Conservation (phyloP, 1,139 yeast genomes). For the Kodamaea alishanica region DNA sequence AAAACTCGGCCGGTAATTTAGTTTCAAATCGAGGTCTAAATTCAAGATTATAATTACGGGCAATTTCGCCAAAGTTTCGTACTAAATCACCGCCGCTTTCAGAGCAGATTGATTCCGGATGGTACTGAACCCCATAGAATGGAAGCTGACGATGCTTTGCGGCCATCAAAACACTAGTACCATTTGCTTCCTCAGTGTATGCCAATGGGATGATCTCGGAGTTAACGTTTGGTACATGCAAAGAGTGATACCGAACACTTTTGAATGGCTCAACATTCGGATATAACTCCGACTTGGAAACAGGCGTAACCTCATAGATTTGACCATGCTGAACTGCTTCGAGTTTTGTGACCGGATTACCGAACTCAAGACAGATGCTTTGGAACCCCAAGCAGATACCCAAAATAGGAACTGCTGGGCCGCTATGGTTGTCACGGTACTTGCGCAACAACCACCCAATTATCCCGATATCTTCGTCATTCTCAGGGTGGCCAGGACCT, state of each 20-base stretch:
- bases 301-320: slow-evolving; percentile 50
- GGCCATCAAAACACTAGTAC: slow-evolving; percentile 65
- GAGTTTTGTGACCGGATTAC: slow-evolving; percentile 53
- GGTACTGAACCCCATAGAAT: slow-evolving; percentile 92
- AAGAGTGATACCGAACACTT: slow-evolving; percentile 87
- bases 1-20: slow-evolving; percentile 10
- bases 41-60: slow-evolving; percentile 34
- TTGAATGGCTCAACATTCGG: slow-evolving; percentile 40
- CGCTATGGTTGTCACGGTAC: slow-evolving; percentile 16
- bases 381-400: slow-evolving; percentile 97
- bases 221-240: slow-evolving; percentile 47
- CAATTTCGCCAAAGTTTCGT: slow-evolving; percentile 58
- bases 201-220: slow-evolving; percentile 54
- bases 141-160: slow-evolving; percentile 60
- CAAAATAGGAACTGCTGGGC: slow-evolving; percentile 56
- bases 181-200: slow-evolving; percentile 36
- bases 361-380: slow-evolving; percentile 66
- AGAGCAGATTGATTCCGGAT: slow-evolving; percentile 94
- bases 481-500: slow-evolving; percentile 90
- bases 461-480: slow-evolving; percentile 66
- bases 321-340: slow-evolving; percentile 81
- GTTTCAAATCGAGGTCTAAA: slow-evolving; percentile 10
- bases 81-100: slow-evolving; percentile 57
- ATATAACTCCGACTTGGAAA: slow-evolving; percentile 31
- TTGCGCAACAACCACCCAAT: slow-evolving; percentile 50